Evolutionary conservation across 306 rosid species (phyloP), one percentile per base, ranked within the genome.

Genomic region (Abrus precatorius): DNA sequence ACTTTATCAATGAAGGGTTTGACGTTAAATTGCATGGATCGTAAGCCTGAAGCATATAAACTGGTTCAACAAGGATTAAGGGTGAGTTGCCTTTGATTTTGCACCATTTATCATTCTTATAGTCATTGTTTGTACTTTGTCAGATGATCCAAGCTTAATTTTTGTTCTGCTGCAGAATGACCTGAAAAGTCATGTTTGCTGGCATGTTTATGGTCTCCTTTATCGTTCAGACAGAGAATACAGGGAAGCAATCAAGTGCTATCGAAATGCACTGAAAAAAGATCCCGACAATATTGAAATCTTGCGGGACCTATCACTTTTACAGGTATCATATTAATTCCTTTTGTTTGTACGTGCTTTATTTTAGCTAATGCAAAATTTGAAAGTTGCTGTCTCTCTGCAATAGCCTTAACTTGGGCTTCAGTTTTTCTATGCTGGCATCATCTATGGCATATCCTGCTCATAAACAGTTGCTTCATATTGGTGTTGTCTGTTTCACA

Each of bases 201-300:
- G 99, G 99, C 99, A 95, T 90, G 99, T 95, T 68, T 95, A 72
- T 84, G 99, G 99, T 80, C 99, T 95, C 14, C 95, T 95, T 72
- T 95, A 95, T 74, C 97, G 99, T 68, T 95, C 99, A 28, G 97
- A 95, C 83, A 85, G 99, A 88, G 99, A 95, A 82, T 95, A 95
- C 82, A 90, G 99, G 82, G 99, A 95, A 84, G 99, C 99, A 29
- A 95, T 95, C 56, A 95, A 95, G 88, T 91, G 99, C 84, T 95
- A 95, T 76, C 91, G 99, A 55, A 92, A 93, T 90, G 99, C 99
- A 5, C 88, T 95, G 82, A 90, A 81, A 82, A 95, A 91, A 84
- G 99, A 95, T 86, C 97, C 99, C 2, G 99, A 95, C 80, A 95
- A 95, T 86, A 93, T 95, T 85, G 99, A 95, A 89, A 95, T 95